These are phyloP conservation scores for Lentinula sp. DNA, from an alignment of 768 basidiomycete genomes.

Conservation along the genomic window DNA sequence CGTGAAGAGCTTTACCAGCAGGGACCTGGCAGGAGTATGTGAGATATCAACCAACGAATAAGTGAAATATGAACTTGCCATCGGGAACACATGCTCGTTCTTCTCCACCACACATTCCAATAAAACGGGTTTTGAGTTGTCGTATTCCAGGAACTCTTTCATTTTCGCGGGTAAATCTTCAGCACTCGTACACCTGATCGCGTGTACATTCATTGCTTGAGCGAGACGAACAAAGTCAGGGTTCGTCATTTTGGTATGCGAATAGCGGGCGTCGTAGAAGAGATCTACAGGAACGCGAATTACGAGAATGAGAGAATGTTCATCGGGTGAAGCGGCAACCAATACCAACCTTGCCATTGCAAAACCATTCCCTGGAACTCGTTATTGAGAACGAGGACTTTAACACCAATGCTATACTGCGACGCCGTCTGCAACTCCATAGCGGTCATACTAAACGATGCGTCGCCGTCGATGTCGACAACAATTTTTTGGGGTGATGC, in stretches of 20 bases:
- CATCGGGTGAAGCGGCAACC: not conserved
- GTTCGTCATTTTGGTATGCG: constrained; percentile 93
- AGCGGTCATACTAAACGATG: constrained; percentile 98
- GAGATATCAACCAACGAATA: not conserved
- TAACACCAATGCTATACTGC: constrained; percentile 90
- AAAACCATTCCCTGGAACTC: constrained; percentile 99
- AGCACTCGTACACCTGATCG: constrained; percentile 63
- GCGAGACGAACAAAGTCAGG: constrained; percentile 93
- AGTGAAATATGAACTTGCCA: constrained; percentile 42
- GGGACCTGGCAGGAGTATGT: constrained; percentile 51
- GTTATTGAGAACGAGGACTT: constrained; percentile 90
- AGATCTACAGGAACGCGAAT: constrained; percentile 47
- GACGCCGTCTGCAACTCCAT: constrained; percentile 97
- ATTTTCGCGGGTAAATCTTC: constrained; percentile 90
- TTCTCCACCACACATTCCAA: constrained; percentile 86
- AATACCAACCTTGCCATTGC: constrained; percentile 88
- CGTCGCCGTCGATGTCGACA: constrained; percentile 95
- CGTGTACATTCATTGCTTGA: constrained; percentile 88
- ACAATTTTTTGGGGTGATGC: constrained; percentile 91
- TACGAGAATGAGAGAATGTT: not conserved
- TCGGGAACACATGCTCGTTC: constrained; percentile 87
- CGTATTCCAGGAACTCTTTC: constrained; percentile 98
- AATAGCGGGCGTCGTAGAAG: constrained; percentile 96
- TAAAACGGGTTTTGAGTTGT: constrained; percentile 78
- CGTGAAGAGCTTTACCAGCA: constrained; percentile 91